Conservation (phyloP, 768 basidiomycete species). For the Pilatotrama ljubarskyi region DNA sequence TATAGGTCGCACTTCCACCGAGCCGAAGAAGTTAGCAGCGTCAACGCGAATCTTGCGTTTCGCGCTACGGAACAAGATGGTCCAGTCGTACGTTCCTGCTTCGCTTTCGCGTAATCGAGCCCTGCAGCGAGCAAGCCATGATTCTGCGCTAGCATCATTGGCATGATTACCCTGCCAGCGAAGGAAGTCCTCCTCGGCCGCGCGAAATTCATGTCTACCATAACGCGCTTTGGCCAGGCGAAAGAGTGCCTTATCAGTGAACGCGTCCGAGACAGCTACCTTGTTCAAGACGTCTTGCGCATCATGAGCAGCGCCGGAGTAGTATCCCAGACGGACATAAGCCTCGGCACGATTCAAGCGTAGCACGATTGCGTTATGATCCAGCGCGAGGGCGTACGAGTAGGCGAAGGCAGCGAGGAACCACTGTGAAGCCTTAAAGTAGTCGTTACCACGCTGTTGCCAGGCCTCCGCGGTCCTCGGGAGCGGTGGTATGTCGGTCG, state of each 20-base stretch:
- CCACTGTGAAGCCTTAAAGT: constrained; percentile 25
- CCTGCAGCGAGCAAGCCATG: constrained; percentile 24
- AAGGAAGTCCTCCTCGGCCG: constrained; percentile 18
- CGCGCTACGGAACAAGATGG: constrained; percentile 20
- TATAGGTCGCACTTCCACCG: constrained; percentile 22
- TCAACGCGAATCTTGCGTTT: constrained; percentile 17
- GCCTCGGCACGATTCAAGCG: constrained; percentile 33
- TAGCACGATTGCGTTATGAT: constrained; percentile 22
- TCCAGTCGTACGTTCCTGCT: constrained; percentile 31
- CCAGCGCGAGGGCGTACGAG: constrained; percentile 23
- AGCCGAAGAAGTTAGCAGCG: constrained; percentile 29
- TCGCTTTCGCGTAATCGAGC: constrained; percentile 23
- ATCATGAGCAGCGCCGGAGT: constrained; percentile 29
- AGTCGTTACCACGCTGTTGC: constrained; percentile 28
- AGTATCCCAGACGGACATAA: constrained; percentile 27
- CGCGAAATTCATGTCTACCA: constrained; percentile 21
- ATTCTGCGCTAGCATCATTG: constrained; percentile 7
- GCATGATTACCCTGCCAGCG: constrained; percentile 1
- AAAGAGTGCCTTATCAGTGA: constrained; percentile 27
- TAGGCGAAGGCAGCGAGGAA: constrained; percentile 32
- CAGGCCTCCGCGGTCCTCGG: constrained; percentile 19
- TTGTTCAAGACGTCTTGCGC: constrained; percentile 20
- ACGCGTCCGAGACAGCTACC: not conserved
- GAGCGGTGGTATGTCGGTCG: not conserved
- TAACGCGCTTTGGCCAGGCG: constrained; percentile 30